Base-by-base conservation (phyloP, 164 flowering plant species). In the Nymphaea thermarum region DNA sequence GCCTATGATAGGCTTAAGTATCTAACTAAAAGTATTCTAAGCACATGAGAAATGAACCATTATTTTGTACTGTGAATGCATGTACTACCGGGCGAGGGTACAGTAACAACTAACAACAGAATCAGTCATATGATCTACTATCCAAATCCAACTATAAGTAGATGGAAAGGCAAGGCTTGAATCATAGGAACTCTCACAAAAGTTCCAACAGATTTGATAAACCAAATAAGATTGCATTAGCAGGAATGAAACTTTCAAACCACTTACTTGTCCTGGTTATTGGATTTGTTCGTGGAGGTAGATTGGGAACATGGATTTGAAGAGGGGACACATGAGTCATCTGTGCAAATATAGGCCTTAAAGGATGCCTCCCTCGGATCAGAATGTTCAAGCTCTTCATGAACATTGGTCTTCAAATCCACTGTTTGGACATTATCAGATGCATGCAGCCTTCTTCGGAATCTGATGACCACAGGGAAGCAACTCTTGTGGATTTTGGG, bases 401-500 rank as follows among this genome's bases (percentile, higher is more conserved):
- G 72, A 65, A 75, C 72, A 68, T 68, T 74, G 71, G 65, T 66
- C 75, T 69, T 74, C 68, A 75, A 66, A 67, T 73, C 77, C 17
- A 69, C 67, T 60, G 67, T 75, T 63, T 81, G 69, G 55, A 78
- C 72, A 66, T 73, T 62, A 42, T 76, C 73, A 7, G 79, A 70
- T 3, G 80, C 64, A 66, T 44, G 69, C 44, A 73, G 72, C 71
- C 72, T 82, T 67, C 70, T 76, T 43, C 69, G 75, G 62, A 75
- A 62, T 64, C 75, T 77, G 42, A 76, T 53, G 47, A 77, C 68
- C 75, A 73, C 81, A 43, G 82, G 75, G 67, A 82, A 82, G 72
- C 86, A 88, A 67, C 78, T 74, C 2, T 81, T 78, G 70, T 80
- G 86, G 70, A 44, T 68, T 71, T 80, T 82, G 8, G 57, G 14